Evolutionary conservation across 2,329 filamentous ascomycete species (phyloP), one percentile per base, ranked within the genome.

Genomic region (Laburnicola sp.): DNA sequence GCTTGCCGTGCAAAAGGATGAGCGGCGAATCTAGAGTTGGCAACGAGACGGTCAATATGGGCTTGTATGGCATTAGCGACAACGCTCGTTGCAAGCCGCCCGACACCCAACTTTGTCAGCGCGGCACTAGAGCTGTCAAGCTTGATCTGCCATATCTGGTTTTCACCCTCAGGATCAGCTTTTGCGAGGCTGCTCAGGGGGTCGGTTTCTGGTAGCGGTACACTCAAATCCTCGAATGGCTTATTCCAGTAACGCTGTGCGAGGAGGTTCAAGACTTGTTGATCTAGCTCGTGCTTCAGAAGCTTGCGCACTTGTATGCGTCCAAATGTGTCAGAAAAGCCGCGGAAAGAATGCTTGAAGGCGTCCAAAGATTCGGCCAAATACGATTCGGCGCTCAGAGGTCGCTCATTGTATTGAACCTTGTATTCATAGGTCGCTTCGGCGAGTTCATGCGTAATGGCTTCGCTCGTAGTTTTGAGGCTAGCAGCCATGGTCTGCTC

Each of bases 381-480:
- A 69, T 99, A 99, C 3, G 93, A 96, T 70, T 99, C 94, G 2
- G 94, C 94, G 44, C 91, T 96, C 31, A 99, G 79, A 1, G 93
- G 91, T 5, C 94, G 86, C 70, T 99, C 94, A 66, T 99, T 99
- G 76, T 99, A 99, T 72, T 99, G 95, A 4, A 99, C 94, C 72
- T 99, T 99, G 80, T 96, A 99, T 74, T 99, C 93, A 68, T 99
- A 99, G 0, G 90, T 93, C 2, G 94, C 92, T 74, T 99, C 94
- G 66, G 97, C 93, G 0, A 99, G 83, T 72, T 99, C 94, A 70
- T 96, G 91, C 55, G 88, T 87, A 59, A 99, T 97, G 7, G 91
- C 91, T 68, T 97, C 91, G 62, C 89, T 89, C 3, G 94, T 99
- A 48, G 85, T 86, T 62, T 94, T 89, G 48, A 99, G 80, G 65